Evolutionary conservation across 768 basidiomycete genomes (phyloP).

Genomic region (Boletus pseudo-olivaceus): DNA sequence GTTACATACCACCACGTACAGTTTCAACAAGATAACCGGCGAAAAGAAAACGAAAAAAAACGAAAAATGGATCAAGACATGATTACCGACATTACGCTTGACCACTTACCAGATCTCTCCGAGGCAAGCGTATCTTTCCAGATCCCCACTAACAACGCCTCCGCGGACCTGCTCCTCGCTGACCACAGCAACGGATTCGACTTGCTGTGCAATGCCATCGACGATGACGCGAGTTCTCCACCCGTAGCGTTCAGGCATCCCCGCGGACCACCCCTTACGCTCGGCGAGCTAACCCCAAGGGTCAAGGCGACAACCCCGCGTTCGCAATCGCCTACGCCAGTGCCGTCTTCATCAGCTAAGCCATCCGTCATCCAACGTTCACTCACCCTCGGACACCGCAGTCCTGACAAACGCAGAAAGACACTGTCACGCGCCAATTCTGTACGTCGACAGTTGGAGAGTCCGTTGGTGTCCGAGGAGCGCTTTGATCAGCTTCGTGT

Average conservation of each 20-base stretch:
- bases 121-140: slow-evolving; percentile 42
- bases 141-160: slow-evolving; percentile 39
- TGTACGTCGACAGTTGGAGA: background rate
- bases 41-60: no score
- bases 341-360: slow-evolving; percentile 14
- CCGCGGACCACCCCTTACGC: slow-evolving; percentile 34
- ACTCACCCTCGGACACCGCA: slow-evolving; percentile 13
- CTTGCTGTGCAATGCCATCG: slow-evolving; percentile 35
- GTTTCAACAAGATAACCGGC: background rate
- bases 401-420: slow-evolving; percentile 13
- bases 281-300: slow-evolving; percentile 42
- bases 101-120: slow-evolving; percentile 55
- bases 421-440: slow-evolving; percentile 1
- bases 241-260: slow-evolving; percentile 28
- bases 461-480: slow-evolving; percentile 26
- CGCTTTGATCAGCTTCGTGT: slow-evolving; percentile 20
- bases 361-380: slow-evolving; percentile 5
- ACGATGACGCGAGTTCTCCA: slow-evolving; percentile 36
- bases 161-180: slow-evolving; percentile 35
- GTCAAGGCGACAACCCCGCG: slow-evolving; percentile 13
- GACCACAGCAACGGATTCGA: slow-evolving; percentile 39
- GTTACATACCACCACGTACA: background rate
- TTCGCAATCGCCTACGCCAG: slow-evolving; percentile 5
- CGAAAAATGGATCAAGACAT: slow-evolving; percentile 17
- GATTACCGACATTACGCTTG: slow-evolving; percentile 43